Conservation (phyloP, 257 asterid species). For the Thymus quinquecostatus region DNA sequence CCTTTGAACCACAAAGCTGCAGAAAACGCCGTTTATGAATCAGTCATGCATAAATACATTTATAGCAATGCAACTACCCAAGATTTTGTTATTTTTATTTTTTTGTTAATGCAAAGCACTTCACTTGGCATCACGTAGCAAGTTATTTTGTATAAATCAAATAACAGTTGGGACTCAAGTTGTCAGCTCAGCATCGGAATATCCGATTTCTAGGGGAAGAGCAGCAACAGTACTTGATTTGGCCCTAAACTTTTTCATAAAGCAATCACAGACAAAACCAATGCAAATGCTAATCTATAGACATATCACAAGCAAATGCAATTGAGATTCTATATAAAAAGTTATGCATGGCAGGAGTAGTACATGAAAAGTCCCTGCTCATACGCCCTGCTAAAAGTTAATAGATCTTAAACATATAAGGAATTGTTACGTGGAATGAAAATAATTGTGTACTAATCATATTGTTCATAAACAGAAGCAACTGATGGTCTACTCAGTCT, state of each 20-base stretch:
- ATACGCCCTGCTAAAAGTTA: too few species aligned
- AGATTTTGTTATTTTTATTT: neutral
- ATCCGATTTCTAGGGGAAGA: conserved; percentile 3
- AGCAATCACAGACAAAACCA: neutral
- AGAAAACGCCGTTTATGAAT: neutral
- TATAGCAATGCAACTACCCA: conserved; percentile 1
- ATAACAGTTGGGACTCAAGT: neutral
- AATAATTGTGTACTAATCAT: neutral
- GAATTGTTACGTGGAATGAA: neutral
- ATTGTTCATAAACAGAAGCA: neutral
- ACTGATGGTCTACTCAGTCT: neutral
- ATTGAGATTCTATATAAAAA: neutral
- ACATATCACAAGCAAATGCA: neutral
- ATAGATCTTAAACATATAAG: neutral
- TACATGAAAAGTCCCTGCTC: neutral
- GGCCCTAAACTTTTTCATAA: neutral
- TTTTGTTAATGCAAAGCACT: neutral
- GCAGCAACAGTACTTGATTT: neutral
- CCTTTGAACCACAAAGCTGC: conserved; percentile 86
- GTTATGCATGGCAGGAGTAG: neutral
- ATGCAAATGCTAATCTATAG: neutral
- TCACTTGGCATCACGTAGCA: neutral
- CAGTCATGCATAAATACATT: neutral
- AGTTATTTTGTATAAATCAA: neutral
- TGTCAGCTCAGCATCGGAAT: neutral